Evolutionary conservation across 176 grass and related monocot species (phyloP), one percentile per base, ranked within the genome.

Genomic region (Echinochloa phyllopogon): DNA sequence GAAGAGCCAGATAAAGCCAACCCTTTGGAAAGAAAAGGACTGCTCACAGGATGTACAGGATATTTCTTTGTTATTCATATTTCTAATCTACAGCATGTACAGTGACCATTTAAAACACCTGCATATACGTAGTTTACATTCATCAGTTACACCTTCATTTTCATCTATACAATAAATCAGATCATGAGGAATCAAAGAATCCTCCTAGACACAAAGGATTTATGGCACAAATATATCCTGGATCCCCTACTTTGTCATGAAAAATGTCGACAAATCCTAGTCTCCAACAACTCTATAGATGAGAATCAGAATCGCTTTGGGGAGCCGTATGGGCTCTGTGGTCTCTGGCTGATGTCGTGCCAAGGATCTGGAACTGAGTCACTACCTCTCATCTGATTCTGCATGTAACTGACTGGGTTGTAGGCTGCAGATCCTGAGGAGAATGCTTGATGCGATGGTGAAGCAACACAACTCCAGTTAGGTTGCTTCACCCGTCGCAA

Each of bases 401-500:
- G 73, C 13, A 70, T 18, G 36, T 72, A 76, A 81, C 83, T 89
- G 78, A 83, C 41, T 48, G 74, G 37, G 29, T 74, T 90, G 72
- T 89, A 73, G 53, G 55, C 61, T 11, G 69, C 57, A 69, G 61
- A 84, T 57, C 86, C 83, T 6, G 76, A 44, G 23, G 93, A 82
- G 44, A 79, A 85, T 27, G 53, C 63, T 8, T 72, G 85, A 76
- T 95, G 96, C 24, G 93, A 87, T 38, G 96, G 96, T 39, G 91
- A 98, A 81, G 96, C 91, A 76, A 94, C 59, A 77, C 89, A 94
- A 79, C 94, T 98, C 89, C 93, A 81, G 57, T 94, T 95, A 21
- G 89, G 85, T 68, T 90, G 89, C 61, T 86, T 94, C 10, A 88
- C 87, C 59, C 92, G 91, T 50, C 83, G 82, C 53, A 90, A 14